Base-by-base conservation (phyloP, 495 filamentous ascomycete genomes). In the Bathelium albidoporum region DNA sequence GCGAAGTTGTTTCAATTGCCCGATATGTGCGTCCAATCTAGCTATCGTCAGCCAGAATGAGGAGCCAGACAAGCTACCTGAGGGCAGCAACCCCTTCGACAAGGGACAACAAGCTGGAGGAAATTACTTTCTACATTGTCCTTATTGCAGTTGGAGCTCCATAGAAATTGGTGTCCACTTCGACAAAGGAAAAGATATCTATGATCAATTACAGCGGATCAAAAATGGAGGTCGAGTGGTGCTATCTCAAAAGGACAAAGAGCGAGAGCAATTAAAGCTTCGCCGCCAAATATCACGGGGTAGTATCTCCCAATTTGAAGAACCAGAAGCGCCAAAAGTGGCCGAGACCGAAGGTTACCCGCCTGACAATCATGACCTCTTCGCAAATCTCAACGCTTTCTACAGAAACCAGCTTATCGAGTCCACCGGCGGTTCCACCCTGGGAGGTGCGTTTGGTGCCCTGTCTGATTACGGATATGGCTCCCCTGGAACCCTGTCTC, bases 1-100 rank as follows among this genome's bases (percentile, higher is more conserved):
- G 20, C 83, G 94, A 64, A 96, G 90, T 70, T 98, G 94, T 74
- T 97, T 92, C 79, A 88, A 92, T 71, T 98, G 94, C 68, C 95
- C 94, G 1, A 76, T 88, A 63, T 98, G 94, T 73, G 86, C 87
- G n/a, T 83, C 90, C 1, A 88, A 89, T 24, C 80, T 96, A 11
- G 78, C 85, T 24, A 86, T 95, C 45, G 88, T 81, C 61, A 82
- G 83, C 24, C 31, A 60, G 16, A 55, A 55, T 55, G 49, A 55
- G 20, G 49, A 55, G 24, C 26, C 49, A 55, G 49, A 55, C 22
- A 55, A 55, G 49, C 22, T 24, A 55, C 22, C 4, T 10, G 49
- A 55, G 11, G 49, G 49, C 7, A 55, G 24, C 24, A 26, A 55
- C 24, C 22, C 49, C 22, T 29, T 55, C 24, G 49, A 55, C 24